These are phyloP conservation scores for Cutaneotrichosporon mucoides DNA, from an alignment of 1,284 basidiomycete genomes.

Conservation along the genomic window DNA sequence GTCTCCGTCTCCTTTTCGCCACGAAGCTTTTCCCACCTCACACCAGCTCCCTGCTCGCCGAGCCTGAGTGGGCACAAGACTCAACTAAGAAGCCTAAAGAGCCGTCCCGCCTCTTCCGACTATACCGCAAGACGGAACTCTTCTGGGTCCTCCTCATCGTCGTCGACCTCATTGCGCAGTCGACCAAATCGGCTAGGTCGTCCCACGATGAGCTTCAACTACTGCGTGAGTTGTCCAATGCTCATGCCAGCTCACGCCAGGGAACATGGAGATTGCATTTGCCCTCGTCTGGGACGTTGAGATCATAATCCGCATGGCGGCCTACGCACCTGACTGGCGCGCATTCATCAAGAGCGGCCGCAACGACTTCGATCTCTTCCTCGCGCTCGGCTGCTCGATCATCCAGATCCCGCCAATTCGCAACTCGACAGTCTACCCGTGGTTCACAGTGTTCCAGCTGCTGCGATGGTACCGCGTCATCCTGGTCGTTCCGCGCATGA, in stretches of 20 bases:
- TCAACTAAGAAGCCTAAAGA: conserved; percentile 27
- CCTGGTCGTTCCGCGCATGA: conserved; percentile 52
- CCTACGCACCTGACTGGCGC: conserved; percentile 76
- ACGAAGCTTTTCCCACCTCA: too few relatives aligned
- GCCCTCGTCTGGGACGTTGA: conserved; percentile 85
- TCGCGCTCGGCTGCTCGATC: conserved; percentile 74
- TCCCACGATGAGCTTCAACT: conserved; percentile 53
- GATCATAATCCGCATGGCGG: conserved; percentile 71
- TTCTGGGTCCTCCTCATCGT: conserved; percentile 76
- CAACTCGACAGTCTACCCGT: conserved; percentile 66
- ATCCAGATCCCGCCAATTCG: conserved; percentile 82
- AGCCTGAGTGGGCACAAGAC: conserved; percentile 33
- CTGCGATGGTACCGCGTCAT: conserved; percentile 91
- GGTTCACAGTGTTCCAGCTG: conserved; percentile 89
- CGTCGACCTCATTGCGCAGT: conserved; percentile 66
- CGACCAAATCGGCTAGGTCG: conserved; percentile 63
- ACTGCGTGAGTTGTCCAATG: conserved; percentile 3
- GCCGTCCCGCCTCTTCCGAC: conserved; percentile 22
- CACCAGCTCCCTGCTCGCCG: conserved; percentile 15
- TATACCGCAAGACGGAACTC: conserved; percentile 53
- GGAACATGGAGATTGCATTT: conserved; percentile 70
- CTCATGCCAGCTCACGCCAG: conserved; percentile 37
- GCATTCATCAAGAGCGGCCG: conserved; percentile 63
- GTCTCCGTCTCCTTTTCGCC: too few relatives aligned
- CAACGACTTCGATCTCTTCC: conserved; percentile 74